Base-by-base conservation (phyloP, 805 yeast species). In the Kodamaea restingae region DNA sequence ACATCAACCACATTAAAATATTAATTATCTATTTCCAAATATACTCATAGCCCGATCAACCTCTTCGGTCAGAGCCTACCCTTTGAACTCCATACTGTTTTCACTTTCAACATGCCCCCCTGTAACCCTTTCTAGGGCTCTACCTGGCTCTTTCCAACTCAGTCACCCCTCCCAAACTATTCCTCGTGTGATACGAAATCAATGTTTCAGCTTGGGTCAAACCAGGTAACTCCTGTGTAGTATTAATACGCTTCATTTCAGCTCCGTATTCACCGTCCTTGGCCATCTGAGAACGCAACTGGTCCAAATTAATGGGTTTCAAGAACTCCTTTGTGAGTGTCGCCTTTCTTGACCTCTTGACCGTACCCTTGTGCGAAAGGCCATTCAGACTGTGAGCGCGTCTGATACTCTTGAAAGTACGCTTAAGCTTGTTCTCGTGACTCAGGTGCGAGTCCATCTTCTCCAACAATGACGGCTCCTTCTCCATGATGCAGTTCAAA, bases 141-240 rank as follows among this genome's bases (percentile, higher is more conserved):
- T 20, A 20, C 22, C 8, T 8, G 22, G 22, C 22, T 20, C 8
- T 20, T 6, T 20, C 22, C 22, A 20, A 20, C 22, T 6, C 22
- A 20, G 22, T 8, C 8, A 5, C 8, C 8, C 22, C 22, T 8
- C 22, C 22, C 22, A 20, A 6, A 20, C 22, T 20, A 20, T 20
- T 20, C 8, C 22, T 20, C 22, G 22, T 60, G 43, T 69, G 73
- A 41, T 65, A 66, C 9, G 70, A 61, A 36, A 73, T 51, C 36
- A 73, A 59, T 4, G 72, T 66, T 48, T 70, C 75, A 6, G 77
- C 78, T 40, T 69, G 72, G 2, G 74, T 65, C 37, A 73, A 58
- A 7, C 78, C 78, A 0, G 76, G 76, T 29, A 73, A 52, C 18
- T 69, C 72, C 41, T 71, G 76, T 4, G 74, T 62, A 4, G 77